A percentile compares a stretch with the other conserved stretches of the same genome.
Evolutionary conservation across 257 asterid genomes (phyloP).

Genomic region (Solanum microdontum): DNA sequence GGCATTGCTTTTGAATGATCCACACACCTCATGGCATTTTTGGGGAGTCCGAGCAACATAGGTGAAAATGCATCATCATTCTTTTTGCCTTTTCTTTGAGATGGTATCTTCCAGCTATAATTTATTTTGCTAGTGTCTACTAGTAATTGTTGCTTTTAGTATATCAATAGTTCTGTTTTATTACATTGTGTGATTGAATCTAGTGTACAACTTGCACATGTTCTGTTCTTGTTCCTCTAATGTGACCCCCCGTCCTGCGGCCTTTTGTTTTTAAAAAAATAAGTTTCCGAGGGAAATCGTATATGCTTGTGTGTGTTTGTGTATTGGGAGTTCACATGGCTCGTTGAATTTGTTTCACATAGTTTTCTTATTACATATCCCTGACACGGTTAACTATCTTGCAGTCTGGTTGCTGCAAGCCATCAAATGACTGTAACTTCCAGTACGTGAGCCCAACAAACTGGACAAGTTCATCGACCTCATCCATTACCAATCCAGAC

Average conservation of each 20-base stretch:
- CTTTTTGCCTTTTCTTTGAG: not conserved
- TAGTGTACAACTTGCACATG: not conserved
- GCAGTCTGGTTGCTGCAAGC: conserved; percentile 99
- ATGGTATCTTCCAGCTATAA: not conserved
- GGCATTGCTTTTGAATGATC: not conserved
- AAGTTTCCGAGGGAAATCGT: not conserved
- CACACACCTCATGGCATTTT: not conserved
- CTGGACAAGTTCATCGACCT: conserved; percentile 33
- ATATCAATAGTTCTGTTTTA: not conserved
- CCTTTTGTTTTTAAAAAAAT: no score
- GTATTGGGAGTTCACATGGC: not conserved
- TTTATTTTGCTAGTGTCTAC: not conserved
- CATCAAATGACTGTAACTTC: conserved; percentile 62
- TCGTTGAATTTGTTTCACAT: not conserved
- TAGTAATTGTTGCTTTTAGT: not conserved
- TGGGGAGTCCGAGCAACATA: not conserved
- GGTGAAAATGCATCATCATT: not conserved
- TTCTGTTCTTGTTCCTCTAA: not conserved
- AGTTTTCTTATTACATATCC: not conserved
- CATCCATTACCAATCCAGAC: conserved; percentile 32
- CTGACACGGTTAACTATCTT: not conserved
- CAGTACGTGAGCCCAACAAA: conserved; percentile 60
- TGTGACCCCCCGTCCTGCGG: not conserved
- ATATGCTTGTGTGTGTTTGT: not conserved
- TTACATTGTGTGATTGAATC: not conserved